A percentile compares a stretch with the other conserved stretches of the same genome.
Evolutionary conservation across 1,284 basidiomycete species (phyloP).

Genomic region (Apiotrichum akiyoshidainum): DNA sequence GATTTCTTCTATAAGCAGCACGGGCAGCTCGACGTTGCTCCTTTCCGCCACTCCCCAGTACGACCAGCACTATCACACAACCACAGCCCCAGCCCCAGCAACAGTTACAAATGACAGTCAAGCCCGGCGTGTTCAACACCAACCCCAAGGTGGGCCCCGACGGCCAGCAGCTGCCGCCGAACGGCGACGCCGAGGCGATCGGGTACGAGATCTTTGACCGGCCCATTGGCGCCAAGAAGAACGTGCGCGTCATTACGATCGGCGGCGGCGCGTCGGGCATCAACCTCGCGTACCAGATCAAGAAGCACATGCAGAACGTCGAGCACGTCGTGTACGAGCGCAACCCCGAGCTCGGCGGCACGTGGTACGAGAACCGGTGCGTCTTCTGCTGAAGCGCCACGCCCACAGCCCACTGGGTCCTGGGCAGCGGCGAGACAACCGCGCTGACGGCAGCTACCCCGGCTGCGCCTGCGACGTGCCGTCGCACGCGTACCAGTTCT

Average conservation of each 20-base stretch:
- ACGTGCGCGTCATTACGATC: conserved; percentile 12
- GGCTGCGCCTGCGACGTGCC: conserved; percentile 38
- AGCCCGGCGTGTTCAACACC: neutral
- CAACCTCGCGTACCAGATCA: conserved; percentile 16
- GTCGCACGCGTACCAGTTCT: conserved; percentile 32
- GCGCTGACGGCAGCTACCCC: conserved; percentile 24
- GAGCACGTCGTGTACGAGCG: conserved; percentile 14
- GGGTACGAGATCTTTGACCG: conserved; percentile 12
- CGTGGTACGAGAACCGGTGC: conserved; percentile 17
- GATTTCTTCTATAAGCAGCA: too few relatives aligned
- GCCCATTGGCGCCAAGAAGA: conserved; percentile 10
- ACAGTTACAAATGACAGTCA: neutral
- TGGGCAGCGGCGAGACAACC: neutral
- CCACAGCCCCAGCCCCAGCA: too few relatives aligned
- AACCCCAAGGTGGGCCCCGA: neutral
- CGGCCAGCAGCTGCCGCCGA: conserved; percentile 5
- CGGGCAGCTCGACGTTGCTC: too few relatives aligned
- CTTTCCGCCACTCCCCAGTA: too few relatives aligned
- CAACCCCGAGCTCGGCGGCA: conserved; percentile 14
- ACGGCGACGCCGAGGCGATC: conserved; percentile 17
- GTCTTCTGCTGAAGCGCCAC: neutral
- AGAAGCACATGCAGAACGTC: conserved; percentile 13
- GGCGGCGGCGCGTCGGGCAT: conserved; percentile 18
- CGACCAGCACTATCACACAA: too few relatives aligned
- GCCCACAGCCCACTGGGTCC: neutral